Evolutionary conservation across 768 basidiomycete genomes (phyloP).

Genomic region (Termitomyces sp.): DNA sequence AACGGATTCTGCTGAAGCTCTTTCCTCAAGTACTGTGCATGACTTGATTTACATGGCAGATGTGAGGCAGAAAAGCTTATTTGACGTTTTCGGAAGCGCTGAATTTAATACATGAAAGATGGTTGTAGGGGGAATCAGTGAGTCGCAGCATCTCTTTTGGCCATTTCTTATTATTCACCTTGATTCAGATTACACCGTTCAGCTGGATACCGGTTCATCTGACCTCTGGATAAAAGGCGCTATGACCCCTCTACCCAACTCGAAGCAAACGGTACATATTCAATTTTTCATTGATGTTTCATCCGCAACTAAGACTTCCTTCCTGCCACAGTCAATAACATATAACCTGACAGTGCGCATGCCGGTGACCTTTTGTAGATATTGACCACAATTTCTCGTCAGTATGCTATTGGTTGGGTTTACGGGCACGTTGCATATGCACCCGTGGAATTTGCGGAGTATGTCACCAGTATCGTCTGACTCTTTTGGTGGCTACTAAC

Average conservation of each 20-base stretch:
- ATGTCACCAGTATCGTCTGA: slow-evolving; percentile 13
- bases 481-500: not conserved
- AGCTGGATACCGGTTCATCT: slow-evolving; percentile 82
- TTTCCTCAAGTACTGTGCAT: slow-evolving; percentile 48
- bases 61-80: slow-evolving; percentile 34
- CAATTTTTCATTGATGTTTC: not conserved
- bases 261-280: slow-evolving; percentile 41
- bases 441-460: slow-evolving; percentile 67
- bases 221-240: slow-evolving; percentile 69
- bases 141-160: not conserved
- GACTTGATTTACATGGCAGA: slow-evolving; percentile 79
- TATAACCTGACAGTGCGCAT: slow-evolving; percentile 60
- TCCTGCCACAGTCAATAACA: slow-evolving; percentile 29
- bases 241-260: slow-evolving; percentile 40
- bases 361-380: not conserved
- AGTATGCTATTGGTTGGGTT: slow-evolving; percentile 86
- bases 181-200: slow-evolving; percentile 58
- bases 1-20: not conserved
- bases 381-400: slow-evolving; percentile 1
- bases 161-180: not conserved
- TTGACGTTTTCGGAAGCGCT: not conserved
- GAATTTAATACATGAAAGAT: slow-evolving; percentile 35
- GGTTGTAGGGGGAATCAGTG: slow-evolving; percentile 58
- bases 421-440: slow-evolving; percentile 59
- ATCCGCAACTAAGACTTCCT: slow-evolving; percentile 1